phyloP scores from a whole-genome alignment of 1,284 basidiomycete species.

The Chondrostereum purpureum region DNA sequence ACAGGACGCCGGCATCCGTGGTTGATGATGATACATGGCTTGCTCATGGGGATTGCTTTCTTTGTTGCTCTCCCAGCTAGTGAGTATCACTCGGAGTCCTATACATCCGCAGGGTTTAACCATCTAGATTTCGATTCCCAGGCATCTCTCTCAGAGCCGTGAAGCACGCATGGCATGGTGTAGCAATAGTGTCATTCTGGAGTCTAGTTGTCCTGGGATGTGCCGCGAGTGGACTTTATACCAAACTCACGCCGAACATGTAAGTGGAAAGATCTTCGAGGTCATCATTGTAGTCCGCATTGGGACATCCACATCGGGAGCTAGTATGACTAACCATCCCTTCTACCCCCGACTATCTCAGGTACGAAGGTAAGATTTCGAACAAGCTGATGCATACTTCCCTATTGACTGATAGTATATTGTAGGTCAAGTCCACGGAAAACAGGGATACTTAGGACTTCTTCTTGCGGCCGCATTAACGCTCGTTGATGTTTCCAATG shows the following conservation, averaged over 20 bases:
- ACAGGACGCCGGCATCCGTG: constrained; percentile 46
- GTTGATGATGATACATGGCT: constrained; percentile 59
- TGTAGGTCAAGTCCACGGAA: constrained; percentile 46
- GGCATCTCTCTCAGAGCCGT: constrained; percentile 72
- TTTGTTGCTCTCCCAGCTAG: constrained; percentile 71
- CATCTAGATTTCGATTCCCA: constrained; percentile 25
- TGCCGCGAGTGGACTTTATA: constrained; percentile 58
- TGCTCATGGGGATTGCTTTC: constrained; percentile 69
- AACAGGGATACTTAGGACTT: constrained; percentile 58
- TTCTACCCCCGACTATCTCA: constrained; percentile 24
- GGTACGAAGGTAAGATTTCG: constrained; percentile 67
- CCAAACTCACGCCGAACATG: constrained; percentile 74
- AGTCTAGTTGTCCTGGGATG: constrained; percentile 49
- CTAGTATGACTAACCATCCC: constrained; percentile 7
- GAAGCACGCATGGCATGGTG: constrained; percentile 54
- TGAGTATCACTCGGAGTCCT: constrained; percentile 26
- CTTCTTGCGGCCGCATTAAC: constrained; percentile 51
- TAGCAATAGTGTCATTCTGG: constrained; percentile 57
- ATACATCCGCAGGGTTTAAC: background rate
- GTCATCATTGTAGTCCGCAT: too few relatives aligned
- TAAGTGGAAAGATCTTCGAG: constrained; percentile 35
- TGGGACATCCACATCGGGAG: background rate
- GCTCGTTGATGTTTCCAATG: constrained; percentile 45
- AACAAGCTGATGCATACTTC: too few relatives aligned
- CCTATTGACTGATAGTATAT: background rate